Conservation (phyloP, 2,329 filamentous ascomycete genomes). For the Xenosphaeropsis pyriputrescens region DNA sequence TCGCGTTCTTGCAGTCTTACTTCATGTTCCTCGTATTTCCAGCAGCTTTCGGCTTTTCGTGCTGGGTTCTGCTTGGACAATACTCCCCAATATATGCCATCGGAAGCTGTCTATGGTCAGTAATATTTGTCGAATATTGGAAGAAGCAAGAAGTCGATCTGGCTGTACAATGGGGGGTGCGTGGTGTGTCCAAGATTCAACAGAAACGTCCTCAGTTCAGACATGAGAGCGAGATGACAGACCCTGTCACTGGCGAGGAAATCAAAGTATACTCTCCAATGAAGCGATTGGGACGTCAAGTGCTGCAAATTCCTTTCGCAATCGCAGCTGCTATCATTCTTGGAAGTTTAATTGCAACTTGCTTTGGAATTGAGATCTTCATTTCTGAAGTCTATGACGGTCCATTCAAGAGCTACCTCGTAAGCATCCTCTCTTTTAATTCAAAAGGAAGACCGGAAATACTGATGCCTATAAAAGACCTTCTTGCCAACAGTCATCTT, state of each 20-base stretch:
- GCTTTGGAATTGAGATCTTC: slow-evolving; percentile 90
- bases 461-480: slow-evolving; percentile 30
- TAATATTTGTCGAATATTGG: slow-evolving; percentile 90
- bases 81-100: slow-evolving; percentile 75
- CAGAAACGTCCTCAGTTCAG: slow-evolving; percentile 63
- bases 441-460: slow-evolving; percentile 15
- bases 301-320: slow-evolving; percentile 62
- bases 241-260: slow-evolving; percentile 58
- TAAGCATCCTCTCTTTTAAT: slow-evolving; percentile 18
- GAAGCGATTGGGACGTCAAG: slow-evolving; percentile 46
- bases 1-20: slow-evolving; percentile 85
- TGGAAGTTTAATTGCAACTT: slow-evolving; percentile 69
- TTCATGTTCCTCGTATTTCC: slow-evolving; percentile 77
- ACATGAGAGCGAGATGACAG: slow-evolving; percentile 62
- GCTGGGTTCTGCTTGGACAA: slow-evolving; percentile 71
- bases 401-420: slow-evolving; percentile 71
- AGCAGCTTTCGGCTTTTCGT: slow-evolving; percentile 58
- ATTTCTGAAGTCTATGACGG: slow-evolving; percentile 89
- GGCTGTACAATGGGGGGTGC: slow-evolving; percentile 76
- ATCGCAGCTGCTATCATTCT: slow-evolving; percentile 56
- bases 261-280: slow-evolving; percentile 44
- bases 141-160: slow-evolving; percentile 85
- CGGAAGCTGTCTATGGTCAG: slow-evolving; percentile 70
- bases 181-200: slow-evolving; percentile 71
- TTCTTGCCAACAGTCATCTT: slow-evolving; percentile 83